Evolutionary conservation across 139 green algal species (phyloP).

Genomic region (Choricystis sp.): DNA sequence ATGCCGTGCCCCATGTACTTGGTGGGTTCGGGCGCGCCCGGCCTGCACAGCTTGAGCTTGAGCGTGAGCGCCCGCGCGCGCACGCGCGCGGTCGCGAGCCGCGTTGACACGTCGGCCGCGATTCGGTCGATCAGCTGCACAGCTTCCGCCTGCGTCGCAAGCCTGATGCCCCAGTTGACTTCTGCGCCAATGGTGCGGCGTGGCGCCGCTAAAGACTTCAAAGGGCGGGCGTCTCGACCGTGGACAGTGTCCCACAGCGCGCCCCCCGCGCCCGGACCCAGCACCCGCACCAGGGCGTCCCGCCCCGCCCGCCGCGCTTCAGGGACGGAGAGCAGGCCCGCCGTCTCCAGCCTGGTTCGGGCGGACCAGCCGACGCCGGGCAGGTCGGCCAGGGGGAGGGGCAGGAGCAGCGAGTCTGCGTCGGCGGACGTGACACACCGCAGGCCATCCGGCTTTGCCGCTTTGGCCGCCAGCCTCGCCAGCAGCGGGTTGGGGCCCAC

Average conservation of each 20-base stretch:
- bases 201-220: constrained; percentile 25
- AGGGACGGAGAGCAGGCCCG: constrained; percentile 37
- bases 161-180: constrained; percentile 85
- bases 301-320: constrained; percentile 7
- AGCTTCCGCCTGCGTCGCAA: constrained; percentile 35
- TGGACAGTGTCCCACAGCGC: constrained; percentile 33
- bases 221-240: constrained; percentile 33
- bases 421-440: constrained; percentile 2
- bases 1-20: constrained; percentile 84
- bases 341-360: constrained; percentile 31
- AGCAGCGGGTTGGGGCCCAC: constrained; percentile 52
- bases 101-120: constrained; percentile 17
- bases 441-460: constrained; percentile 51
- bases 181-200: constrained; percentile 69
- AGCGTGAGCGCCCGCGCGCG: constrained; percentile 48
- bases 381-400: constrained; percentile 45
- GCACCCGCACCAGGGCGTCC: background rate
- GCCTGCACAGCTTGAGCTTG: constrained; percentile 65
- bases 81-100: constrained; percentile 22
- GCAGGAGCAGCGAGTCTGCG: constrained; percentile 12
- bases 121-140: background rate
- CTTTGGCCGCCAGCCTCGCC: constrained; percentile 38
- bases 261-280: background rate
- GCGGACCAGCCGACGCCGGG: constrained; percentile 71
- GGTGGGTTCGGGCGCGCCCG: constrained; percentile 39